Evolutionary conservation across 139 green algal species (phyloP).

Genomic region (Tetratostichococcus sp.): DNA sequence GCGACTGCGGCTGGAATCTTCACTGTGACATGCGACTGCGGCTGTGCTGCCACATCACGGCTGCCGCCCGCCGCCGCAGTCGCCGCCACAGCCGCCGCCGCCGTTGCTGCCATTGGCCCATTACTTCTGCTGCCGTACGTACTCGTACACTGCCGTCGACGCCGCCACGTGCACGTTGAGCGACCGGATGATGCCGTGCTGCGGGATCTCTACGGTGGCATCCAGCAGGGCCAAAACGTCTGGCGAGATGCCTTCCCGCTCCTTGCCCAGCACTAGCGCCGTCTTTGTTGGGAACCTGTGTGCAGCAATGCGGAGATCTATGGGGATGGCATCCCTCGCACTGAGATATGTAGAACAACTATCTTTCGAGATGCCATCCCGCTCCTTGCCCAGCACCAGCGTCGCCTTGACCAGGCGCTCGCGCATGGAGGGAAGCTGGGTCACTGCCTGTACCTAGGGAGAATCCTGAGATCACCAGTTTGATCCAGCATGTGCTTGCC

Average conservation of each 20-base stretch:
- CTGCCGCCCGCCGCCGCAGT: too few species aligned
- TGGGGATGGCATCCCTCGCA: not conserved
- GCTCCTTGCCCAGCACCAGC: too few species aligned
- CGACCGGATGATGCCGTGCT: constrained; percentile 81
- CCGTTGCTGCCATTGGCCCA: too few species aligned
- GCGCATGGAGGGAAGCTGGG: too few species aligned
- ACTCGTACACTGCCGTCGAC: constrained; percentile 84
- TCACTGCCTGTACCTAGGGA: too few species aligned
- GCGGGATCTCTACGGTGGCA: constrained; percentile 86
- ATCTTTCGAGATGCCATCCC: not conserved
- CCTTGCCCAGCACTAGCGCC: constrained; percentile 81
- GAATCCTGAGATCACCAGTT: too few species aligned
- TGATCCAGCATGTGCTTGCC: too few species aligned
- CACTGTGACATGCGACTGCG: too few species aligned
- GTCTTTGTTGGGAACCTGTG: constrained; percentile 50
- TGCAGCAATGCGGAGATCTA: constrained; percentile 25
- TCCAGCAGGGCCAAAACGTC: constrained; percentile 68
- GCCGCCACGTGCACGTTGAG: constrained; percentile 92
- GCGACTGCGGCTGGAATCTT: too few species aligned
- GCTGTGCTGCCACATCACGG: too few species aligned
- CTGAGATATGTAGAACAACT: not conserved
- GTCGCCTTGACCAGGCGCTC: too few species aligned
- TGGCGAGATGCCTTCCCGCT: constrained; percentile 79
- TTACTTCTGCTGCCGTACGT: constrained; percentile 55
- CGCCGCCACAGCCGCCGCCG: too few species aligned